Conservation (phyloP, 2,329 filamentous ascomycete species). For the Ophiostoma angusticollis region DNA sequence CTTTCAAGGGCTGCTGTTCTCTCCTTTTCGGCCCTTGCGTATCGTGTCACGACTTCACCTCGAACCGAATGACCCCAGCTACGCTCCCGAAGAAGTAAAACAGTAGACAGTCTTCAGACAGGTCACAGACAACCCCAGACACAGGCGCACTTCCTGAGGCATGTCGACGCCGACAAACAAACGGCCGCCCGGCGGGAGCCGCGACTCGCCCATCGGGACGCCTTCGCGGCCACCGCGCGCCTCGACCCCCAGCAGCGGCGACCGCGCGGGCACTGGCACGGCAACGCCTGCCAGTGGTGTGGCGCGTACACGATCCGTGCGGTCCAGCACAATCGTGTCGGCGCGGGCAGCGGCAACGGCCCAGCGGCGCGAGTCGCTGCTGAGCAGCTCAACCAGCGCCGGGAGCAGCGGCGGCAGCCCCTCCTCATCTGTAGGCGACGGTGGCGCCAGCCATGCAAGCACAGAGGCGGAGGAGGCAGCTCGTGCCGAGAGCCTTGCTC, state of each 20-base stretch:
- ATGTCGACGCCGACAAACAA: slow-evolving; percentile 41
- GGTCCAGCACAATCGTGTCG: slow-evolving; percentile 54
- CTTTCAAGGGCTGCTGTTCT: no score
- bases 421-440: slow-evolving; percentile 9
- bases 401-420: background rate
- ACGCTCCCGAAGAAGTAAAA: background rate
- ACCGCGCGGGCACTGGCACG: slow-evolving; percentile 16
- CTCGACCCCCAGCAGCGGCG: slow-evolving; percentile 28
- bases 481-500: slow-evolving; percentile 63
- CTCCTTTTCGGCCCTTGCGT: no score
- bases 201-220: slow-evolving; percentile 23
- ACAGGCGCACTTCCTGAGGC: no score
- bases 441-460: slow-evolving; percentile 1
- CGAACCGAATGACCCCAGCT: no score
- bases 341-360: slow-evolving; percentile 51
- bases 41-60: no score
- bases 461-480: slow-evolving; percentile 53
- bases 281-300: slow-evolving; percentile 28
- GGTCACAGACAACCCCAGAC: background rate
- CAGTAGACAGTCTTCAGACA: background rate
- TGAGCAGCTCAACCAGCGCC: slow-evolving; percentile 21
- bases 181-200: slow-evolving; percentile 37
- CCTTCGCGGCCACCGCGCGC: slow-evolving; percentile 29
- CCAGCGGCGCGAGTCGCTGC: slow-evolving; percentile 40
- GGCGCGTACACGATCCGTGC: slow-evolving; percentile 51